These are phyloP conservation scores for Penicillium dipodomyicola DNA, from an alignment of 495 filamentous ascomycete genomes.

Conservation along the genomic window DNA sequence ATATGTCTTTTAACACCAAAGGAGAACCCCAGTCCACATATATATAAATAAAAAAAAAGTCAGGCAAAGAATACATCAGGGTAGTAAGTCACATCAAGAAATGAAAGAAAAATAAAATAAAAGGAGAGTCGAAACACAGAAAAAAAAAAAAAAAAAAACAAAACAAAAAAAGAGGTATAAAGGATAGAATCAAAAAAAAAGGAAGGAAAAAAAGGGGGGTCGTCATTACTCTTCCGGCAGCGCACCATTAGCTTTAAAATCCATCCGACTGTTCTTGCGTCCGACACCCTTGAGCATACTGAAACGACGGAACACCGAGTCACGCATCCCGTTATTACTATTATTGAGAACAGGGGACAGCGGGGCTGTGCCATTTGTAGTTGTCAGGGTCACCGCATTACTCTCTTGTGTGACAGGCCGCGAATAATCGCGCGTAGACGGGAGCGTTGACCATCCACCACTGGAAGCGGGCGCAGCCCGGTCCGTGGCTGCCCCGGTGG, in stretches of 20 bases:
- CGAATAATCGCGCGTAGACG: constrained; percentile 38
- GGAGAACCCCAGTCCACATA: constrained; percentile 18
- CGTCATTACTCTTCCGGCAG: constrained; percentile 40
- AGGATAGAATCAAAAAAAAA: constrained; percentile 12
- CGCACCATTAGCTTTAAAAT: constrained; percentile 37
- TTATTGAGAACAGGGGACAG: constrained; percentile 10
- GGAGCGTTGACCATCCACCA: constrained; percentile 43
- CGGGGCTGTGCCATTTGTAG: constrained; percentile 13
- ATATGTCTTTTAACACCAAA: constrained; percentile 26
- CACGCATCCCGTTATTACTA: constrained; percentile 32
- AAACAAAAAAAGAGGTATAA: constrained; percentile 7
- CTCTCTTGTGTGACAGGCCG: constrained; percentile 39
- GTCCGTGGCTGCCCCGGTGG: constrained; percentile 24
- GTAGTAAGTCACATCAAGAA: constrained; percentile 22
- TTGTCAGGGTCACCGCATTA: constrained; percentile 20
- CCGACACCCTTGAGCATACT: constrained; percentile 47
- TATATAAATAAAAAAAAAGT: constrained; percentile 9
- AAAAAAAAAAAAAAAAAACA: neutral
- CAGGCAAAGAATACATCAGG: constrained; percentile 17
- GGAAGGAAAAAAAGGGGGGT: constrained; percentile 11
- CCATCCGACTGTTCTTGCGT: constrained; percentile 45
- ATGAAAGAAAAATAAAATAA: constrained; percentile 9
- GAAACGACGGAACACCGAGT: constrained; percentile 49
- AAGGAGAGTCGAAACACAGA: constrained; percentile 8
- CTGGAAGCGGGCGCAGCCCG: constrained; percentile 26